A percentile compares a stretch with the other conserved stretches of the same genome.
phyloP scores from a whole-genome alignment of 2,329 filamentous ascomycete genomes.

The Orbilia blumenaviensis region DNA sequence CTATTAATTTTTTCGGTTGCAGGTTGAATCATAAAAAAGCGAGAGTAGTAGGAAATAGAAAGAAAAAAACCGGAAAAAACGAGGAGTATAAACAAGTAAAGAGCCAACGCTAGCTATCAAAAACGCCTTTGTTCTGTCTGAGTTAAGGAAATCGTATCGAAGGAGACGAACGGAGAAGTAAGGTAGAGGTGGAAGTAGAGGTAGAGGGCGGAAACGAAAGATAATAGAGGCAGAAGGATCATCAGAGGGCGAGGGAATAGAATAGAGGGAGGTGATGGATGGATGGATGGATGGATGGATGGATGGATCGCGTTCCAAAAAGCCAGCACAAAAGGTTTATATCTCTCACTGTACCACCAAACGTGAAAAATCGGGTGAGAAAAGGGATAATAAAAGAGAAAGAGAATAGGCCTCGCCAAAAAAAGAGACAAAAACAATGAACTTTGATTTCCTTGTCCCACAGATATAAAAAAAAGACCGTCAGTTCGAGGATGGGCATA shows the following conservation, averaged over 20 bases:
- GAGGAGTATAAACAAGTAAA: too few relatives aligned
- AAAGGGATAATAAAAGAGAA: neutral
- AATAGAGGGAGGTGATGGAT: neutral
- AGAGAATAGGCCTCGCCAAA: neutral
- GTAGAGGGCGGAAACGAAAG: neutral
- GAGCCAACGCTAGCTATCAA: slow-evolving; percentile 1
- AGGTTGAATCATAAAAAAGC: neutral
- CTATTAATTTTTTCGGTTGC: slow-evolving; percentile 20
- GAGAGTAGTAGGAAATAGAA: neutral
- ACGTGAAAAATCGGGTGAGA: neutral
- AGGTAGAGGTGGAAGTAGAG: neutral
- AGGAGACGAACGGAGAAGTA: neutral
- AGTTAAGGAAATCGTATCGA: slow-evolving; percentile 6
- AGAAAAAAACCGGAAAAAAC: neutral
- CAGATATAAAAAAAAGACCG: neutral
- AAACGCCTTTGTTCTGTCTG: slow-evolving; percentile 17
- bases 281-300: neutral
- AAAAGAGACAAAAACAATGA: neutral
- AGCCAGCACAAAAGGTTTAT: neutral
- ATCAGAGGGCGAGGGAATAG: neutral
- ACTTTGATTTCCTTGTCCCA: too few relatives aligned
- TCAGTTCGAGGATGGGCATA: neutral
- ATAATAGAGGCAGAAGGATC: neutral
- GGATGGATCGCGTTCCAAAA: neutral
- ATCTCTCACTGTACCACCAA: neutral